These are phyloP conservation scores for Brassica balearica DNA, from an alignment of 441 rosid genomes.

Conservation along the genomic window DNA sequence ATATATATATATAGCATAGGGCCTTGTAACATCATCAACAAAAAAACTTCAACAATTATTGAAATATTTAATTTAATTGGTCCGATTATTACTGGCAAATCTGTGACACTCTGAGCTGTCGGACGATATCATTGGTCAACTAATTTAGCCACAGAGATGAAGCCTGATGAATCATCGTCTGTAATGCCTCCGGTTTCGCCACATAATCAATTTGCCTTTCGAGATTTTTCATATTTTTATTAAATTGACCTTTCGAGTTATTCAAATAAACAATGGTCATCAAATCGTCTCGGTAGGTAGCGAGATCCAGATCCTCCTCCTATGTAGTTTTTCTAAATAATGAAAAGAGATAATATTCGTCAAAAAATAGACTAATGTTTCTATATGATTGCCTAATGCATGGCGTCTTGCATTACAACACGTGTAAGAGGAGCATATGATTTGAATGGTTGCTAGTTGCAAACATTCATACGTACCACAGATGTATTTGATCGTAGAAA, in stretches of 20 bases:
- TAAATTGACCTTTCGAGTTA: not conserved
- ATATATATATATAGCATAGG: slow-evolving; percentile 15
- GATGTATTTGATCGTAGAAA: too few relatives aligned
- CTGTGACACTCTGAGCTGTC: slow-evolving; percentile 38
- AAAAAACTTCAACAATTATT: slow-evolving; percentile 36
- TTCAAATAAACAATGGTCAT: not conserved
- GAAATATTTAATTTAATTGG: slow-evolving; percentile 31
- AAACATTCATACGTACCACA: too few relatives aligned
- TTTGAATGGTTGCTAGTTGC: too few relatives aligned
- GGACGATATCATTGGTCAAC: slow-evolving; percentile 29
- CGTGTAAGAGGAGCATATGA: too few relatives aligned
- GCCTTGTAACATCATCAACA: slow-evolving; percentile 27
- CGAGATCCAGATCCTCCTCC: too few relatives aligned
- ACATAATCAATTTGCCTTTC: slow-evolving; percentile 34
- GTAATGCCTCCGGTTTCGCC: slow-evolving; percentile 38
- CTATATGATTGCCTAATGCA: too few relatives aligned
- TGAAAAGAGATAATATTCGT: too few relatives aligned
- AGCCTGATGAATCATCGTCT: slow-evolving; percentile 41
- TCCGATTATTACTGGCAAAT: slow-evolving; percentile 38
- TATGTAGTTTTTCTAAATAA: too few relatives aligned
- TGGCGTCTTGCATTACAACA: too few relatives aligned
- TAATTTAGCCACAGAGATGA: slow-evolving; percentile 34
- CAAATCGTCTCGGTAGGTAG: too few relatives aligned
- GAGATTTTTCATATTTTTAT: not conserved
- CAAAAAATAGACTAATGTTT: too few relatives aligned